These are phyloP conservation scores for Apophysomyces trapeziformis DNA, from an alignment of 371 early-diverging fungal genomes.

Conservation along the genomic window DNA sequence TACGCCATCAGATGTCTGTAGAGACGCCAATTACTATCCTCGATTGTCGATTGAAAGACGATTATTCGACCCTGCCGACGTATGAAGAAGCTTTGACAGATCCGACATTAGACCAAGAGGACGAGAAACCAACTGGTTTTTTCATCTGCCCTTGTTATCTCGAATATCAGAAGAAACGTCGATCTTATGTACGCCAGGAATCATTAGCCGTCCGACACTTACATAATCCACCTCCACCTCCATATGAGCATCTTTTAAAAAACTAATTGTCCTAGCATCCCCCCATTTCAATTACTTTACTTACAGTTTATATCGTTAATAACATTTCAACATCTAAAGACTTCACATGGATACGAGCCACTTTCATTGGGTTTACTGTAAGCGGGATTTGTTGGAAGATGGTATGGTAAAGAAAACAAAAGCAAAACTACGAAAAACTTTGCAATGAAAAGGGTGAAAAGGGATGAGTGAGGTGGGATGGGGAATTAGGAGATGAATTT, in stretches of 20 bases:
- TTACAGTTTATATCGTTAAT: not conserved
- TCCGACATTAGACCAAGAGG: not conserved
- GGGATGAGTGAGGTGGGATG: not conserved
- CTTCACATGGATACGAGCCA: constrained; percentile 3
- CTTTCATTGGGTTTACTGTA: not conserved
- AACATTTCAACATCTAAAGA: not conserved
- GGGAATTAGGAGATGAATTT: not conserved
- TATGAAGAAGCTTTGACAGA: constrained; percentile 1
- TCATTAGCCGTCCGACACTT: constrained; percentile 26
- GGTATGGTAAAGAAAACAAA: not conserved
- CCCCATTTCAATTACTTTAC: not conserved
- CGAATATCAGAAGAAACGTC: constrained; percentile 42
- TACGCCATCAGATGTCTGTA: constrained; percentile 19
- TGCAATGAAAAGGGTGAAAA: constrained; percentile 3
- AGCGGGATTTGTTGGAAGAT: constrained; percentile 3
- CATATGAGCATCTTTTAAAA: constrained; percentile 3
- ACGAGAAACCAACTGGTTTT: constrained; percentile 27
- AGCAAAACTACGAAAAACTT: not conserved
- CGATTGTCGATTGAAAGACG: constrained; percentile 41
- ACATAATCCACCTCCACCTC: not conserved
- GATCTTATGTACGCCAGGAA: constrained; percentile 25
- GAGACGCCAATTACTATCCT: constrained; percentile 42
- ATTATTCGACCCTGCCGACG: constrained; percentile 35
- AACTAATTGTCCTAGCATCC: not conserved
- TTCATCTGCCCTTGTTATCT: constrained; percentile 51